Evolutionary conservation across 2,329 filamentous ascomycete species (phyloP).

Genomic region (Cladophialophora chaetospira): DNA sequence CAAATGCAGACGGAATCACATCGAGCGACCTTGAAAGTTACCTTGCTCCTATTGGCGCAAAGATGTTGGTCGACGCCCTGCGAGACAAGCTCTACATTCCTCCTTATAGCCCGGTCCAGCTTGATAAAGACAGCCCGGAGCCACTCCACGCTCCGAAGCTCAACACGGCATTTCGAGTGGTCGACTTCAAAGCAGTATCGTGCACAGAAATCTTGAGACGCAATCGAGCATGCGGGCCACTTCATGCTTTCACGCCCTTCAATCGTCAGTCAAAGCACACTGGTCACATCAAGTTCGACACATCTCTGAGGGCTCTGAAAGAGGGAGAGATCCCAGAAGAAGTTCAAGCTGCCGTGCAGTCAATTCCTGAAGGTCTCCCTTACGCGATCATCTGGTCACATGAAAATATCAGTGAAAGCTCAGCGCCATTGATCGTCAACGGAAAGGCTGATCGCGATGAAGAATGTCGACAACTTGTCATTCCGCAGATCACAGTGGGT

Average conservation of each 20-base stretch:
- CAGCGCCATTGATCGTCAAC: conserved; percentile 44
- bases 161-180: conserved; percentile 60
- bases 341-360: conserved; percentile 3
- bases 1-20: conserved; percentile 57
- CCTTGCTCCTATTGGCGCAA: conserved; percentile 66
- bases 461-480: conserved; percentile 13
- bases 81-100: conserved; percentile 64
- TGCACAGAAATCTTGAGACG: conserved; percentile 56
- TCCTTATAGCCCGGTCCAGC: conserved; percentile 51
- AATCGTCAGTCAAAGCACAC: background rate
- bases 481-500: conserved; percentile 26
- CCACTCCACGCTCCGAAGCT: conserved; percentile 71
- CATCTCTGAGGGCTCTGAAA: conserved; percentile 15
- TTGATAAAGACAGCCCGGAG: conserved; percentile 24
- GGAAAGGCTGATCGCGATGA: background rate
- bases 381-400: conserved; percentile 40
- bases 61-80: conserved; percentile 70
- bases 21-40: conserved; percentile 56
- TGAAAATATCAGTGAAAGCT: conserved; percentile 36
- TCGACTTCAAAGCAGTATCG: conserved; percentile 62
- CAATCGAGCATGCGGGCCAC: conserved; percentile 28
- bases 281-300: conserved; percentile 23
- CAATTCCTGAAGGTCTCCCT: conserved; percentile 38
- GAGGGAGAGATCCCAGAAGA: conserved; percentile 20
- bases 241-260: conserved; percentile 7